Conservation (phyloP, 768 basidiomycete species). For the Suillus bovinus region DNA sequence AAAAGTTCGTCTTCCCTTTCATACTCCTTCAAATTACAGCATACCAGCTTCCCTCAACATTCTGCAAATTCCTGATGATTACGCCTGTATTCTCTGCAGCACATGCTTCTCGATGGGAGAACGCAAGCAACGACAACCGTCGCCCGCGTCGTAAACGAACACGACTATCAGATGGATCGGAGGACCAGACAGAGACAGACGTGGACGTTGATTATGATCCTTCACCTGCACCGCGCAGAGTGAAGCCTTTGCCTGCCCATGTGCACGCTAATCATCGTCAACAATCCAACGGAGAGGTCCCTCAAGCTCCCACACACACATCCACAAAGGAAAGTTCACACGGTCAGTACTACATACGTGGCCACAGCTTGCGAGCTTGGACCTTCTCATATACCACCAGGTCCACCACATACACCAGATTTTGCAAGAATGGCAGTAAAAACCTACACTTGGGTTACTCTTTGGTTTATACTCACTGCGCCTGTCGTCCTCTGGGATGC, state of each 20-base stretch:
- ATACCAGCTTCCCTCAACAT: background rate
- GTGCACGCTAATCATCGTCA: conserved; percentile 3
- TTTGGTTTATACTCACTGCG: conserved; percentile 61
- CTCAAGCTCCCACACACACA: background rate
- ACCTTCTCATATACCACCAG: conserved; percentile 7
- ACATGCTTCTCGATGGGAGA: conserved; percentile 29
- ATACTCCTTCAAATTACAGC: background rate
- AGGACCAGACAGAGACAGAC: conserved; percentile 1
- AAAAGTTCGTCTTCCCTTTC: background rate
- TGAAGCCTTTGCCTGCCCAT: conserved; percentile 4
- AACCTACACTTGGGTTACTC: conserved; percentile 56
- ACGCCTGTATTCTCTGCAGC: conserved; percentile 34
- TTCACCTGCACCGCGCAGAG: background rate
- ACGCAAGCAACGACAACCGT: conserved; percentile 11
- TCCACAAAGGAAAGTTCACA: conserved; percentile 7
- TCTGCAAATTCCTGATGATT: conserved; percentile 15
- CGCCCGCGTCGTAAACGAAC: conserved; percentile 3
- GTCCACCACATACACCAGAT: conserved; percentile 12
- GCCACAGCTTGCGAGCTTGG: background rate
- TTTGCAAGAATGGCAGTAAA: conserved; percentile 45
- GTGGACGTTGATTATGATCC: background rate
- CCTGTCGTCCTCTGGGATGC: conserved; percentile 76
- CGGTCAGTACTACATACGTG: conserved; percentile 9
- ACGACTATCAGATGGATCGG: conserved; percentile 4
- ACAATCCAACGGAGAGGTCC: background rate